Evolutionary conservation across 148 eudicot species (phyloP).

Genomic region (Fagopyrum homotropicum): DNA sequence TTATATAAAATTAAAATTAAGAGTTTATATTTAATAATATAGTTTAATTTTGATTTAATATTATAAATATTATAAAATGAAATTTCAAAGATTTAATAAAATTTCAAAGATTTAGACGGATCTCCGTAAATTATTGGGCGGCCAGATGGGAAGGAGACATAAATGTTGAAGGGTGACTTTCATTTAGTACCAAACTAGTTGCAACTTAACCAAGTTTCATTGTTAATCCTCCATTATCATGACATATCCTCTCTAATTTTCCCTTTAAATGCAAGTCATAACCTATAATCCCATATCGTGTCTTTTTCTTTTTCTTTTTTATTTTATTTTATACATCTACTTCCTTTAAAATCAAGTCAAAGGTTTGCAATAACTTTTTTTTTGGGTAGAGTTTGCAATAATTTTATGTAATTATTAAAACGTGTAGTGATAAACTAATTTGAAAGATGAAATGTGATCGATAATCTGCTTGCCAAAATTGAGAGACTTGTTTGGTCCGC

Average conservation of each 20-base stretch:
- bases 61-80: too few species aligned
- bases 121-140: too few species aligned
- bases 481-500: too few species aligned
- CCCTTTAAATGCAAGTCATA: background rate
- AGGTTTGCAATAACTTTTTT: background rate
- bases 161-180: background rate
- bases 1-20: too few species aligned
- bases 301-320: background rate
- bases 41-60: too few species aligned
- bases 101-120: too few species aligned
- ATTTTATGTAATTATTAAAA: background rate
- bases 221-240: background rate
- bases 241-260: background rate
- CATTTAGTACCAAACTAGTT: background rate
- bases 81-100: too few species aligned
- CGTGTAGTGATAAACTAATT: background rate
- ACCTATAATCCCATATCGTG: background rate
- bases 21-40: too few species aligned
- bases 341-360: background rate
- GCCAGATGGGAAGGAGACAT: background rate
- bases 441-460: too few species aligned
- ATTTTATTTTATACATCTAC: background rate
- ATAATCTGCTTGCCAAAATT: too few species aligned
- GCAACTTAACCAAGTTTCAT: background rate
- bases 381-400: too few species aligned